Evolutionary conservation across 768 basidiomycete species (phyloP).

Genomic region (Leccinum boreale): DNA sequence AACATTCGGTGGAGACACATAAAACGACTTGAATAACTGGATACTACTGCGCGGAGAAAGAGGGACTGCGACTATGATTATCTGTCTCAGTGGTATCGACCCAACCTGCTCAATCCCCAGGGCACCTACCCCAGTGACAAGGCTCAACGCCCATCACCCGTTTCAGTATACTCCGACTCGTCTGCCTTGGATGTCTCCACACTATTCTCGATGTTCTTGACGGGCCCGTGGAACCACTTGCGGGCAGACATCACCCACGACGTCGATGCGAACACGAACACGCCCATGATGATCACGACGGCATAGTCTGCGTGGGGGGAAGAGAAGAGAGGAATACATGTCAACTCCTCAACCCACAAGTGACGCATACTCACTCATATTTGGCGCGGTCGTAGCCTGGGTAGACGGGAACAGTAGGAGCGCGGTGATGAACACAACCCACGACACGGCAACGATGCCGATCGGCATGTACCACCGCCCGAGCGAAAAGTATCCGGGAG

Average conservation of each 20-base stretch:
- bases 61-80: too few relatives aligned
- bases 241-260: constrained; percentile 67
- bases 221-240: constrained; percentile 70
- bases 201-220: constrained; percentile 43
- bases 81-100: too few relatives aligned
- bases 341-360: not conserved
- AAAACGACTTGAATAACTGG: too few relatives aligned
- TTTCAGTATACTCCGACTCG: constrained; percentile 6
- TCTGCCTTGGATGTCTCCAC: not conserved
- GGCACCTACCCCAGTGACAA: not conserved
- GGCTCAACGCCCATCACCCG: not conserved
- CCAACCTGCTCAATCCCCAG: too few relatives aligned
- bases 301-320: constrained; percentile 50
- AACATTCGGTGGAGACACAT: too few relatives aligned
- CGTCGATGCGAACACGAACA: constrained; percentile 60
- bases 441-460: constrained; percentile 58
- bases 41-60: too few relatives aligned
- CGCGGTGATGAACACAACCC: constrained; percentile 63
- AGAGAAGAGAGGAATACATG: not conserved
- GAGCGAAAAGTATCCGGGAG: constrained; percentile 58
- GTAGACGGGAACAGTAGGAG: constrained; percentile 56
- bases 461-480: constrained; percentile 60
- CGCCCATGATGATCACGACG: constrained; percentile 59
- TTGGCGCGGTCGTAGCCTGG: constrained; percentile 37
- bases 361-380: constrained; percentile 51